Percentiles rank a stretch among this genome's conserved stretches.
Evolutionary conservation across 2,329 filamentous ascomycete genomes (phyloP).

Genomic region (Trichoderma citrinoviride): DNA sequence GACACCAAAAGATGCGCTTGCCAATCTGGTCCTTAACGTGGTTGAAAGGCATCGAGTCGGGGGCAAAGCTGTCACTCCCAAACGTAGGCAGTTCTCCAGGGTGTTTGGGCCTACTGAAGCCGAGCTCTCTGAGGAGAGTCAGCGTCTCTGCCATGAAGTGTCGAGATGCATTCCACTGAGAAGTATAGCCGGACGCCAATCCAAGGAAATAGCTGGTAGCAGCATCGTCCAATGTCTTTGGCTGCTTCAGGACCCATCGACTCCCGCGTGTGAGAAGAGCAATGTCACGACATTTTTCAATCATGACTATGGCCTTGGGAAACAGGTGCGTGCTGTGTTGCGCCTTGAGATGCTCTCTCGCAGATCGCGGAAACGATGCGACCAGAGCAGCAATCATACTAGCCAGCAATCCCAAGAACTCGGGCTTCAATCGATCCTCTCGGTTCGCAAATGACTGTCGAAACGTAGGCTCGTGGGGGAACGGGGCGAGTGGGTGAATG

Average conservation of each 20-base stretch:
- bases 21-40: slow-evolving; percentile 71
- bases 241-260: slow-evolving; percentile 47
- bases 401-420: slow-evolving; percentile 68
- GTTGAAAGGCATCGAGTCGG: slow-evolving; percentile 54
- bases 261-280: slow-evolving; percentile 65
- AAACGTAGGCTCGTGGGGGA: slow-evolving; percentile 77
- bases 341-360: slow-evolving; percentile 64
- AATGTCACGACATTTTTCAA: slow-evolving; percentile 68
- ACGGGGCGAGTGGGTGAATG: slow-evolving; percentile 72
- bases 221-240: slow-evolving; percentile 53
- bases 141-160: slow-evolving; percentile 72
- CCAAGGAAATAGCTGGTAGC: slow-evolving; percentile 75
- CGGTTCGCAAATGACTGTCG: slow-evolving; percentile 64
- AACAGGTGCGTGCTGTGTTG: slow-evolving; percentile 64
- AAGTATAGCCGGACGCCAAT: slow-evolving; percentile 63
- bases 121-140: slow-evolving; percentile 65
- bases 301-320: slow-evolving; percentile 65
- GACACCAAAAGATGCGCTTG: slow-evolving; percentile 80
- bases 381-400: slow-evolving; percentile 74
- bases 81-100: slow-evolving; percentile 40
- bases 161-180: slow-evolving; percentile 64
- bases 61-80: slow-evolving; percentile 40
- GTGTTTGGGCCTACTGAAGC: slow-evolving; percentile 57
- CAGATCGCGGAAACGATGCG: slow-evolving; percentile 71
- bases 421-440: slow-evolving; percentile 63